Conservation (phyloP, 2,329 filamentous ascomycete genomes). For the Aspergillus sp. region DNA sequence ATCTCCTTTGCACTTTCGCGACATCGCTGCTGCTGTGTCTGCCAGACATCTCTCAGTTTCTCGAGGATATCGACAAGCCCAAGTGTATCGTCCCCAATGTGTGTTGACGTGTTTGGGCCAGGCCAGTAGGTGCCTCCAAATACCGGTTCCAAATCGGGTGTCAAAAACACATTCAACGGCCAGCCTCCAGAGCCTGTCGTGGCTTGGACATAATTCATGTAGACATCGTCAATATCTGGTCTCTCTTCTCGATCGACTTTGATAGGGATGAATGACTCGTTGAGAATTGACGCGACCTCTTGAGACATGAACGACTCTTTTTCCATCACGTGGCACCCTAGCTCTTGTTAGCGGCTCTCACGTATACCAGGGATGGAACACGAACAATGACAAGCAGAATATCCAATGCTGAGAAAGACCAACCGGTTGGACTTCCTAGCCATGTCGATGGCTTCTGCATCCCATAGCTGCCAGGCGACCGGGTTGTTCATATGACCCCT, state of each 20-base stretch:
- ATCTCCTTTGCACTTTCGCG: conserved; percentile 80
- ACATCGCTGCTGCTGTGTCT: conserved; percentile 76
- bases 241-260: conserved; percentile 92
- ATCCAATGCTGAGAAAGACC: conserved; percentile 91
- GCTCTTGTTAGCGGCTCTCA: conserved; percentile 10
- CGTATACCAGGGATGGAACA: conserved; percentile 9
- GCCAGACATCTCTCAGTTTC: conserved; percentile 72
- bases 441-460: conserved; percentile 67
- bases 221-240: conserved; percentile 89
- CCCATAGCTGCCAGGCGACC: conserved; percentile 89
- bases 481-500: conserved; percentile 72
- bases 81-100: conserved; percentile 54
- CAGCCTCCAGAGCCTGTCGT: conserved; percentile 87
- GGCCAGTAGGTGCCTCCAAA: conserved; percentile 98
- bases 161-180: conserved; percentile 96
- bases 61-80: conserved; percentile 78
- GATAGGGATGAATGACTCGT: conserved; percentile 82
- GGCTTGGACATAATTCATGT: conserved; percentile 97
- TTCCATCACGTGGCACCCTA: conserved; percentile 85
- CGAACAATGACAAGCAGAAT: conserved; percentile 91
- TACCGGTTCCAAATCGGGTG: conserved; percentile 84
- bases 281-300: conserved; percentile 75
- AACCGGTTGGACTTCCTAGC: conserved; percentile 80
- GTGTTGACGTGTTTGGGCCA: conserved; percentile 59
- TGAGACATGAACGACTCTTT: conserved; percentile 84